Conservation (phyloP, 495 filamentous ascomycete species). For the Podospora anserina region DNA sequence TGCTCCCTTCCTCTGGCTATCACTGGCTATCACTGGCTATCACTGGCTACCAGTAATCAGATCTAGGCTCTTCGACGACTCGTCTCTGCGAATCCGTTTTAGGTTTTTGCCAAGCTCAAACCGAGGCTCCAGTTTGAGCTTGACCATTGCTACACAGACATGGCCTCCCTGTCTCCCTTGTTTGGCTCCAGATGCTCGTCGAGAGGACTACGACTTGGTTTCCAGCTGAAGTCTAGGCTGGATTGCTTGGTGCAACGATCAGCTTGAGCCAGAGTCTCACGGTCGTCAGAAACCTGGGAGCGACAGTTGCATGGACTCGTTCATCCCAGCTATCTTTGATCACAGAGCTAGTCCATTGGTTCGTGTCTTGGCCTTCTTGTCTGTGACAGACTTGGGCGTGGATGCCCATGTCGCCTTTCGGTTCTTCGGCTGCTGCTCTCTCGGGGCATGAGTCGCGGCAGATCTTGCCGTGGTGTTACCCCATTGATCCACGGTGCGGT, state of each 20-base stretch:
- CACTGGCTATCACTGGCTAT: background rate
- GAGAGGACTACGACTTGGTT: background rate
- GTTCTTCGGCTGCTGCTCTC: constrained; percentile 6
- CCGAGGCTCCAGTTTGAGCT: background rate
- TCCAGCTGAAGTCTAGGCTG: background rate
- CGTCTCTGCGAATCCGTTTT: background rate
- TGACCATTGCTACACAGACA: background rate
- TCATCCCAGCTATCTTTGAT: constrained; percentile 2
- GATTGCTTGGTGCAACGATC: constrained; percentile 5
- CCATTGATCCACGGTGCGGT: constrained; percentile 12
- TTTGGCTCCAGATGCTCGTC: background rate
- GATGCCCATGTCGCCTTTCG: constrained; percentile 4
- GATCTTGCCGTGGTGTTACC: constrained; percentile 10
- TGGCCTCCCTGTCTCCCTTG: constrained; percentile 5
- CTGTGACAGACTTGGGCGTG: constrained; percentile 4
- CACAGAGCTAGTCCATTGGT: background rate
- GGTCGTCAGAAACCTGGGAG: background rate
- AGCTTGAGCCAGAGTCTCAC: constrained; percentile 9
- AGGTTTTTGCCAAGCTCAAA: constrained; percentile 1
- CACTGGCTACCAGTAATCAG: background rate
- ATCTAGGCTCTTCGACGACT: background rate
- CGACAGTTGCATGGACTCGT: background rate
- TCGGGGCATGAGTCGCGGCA: constrained; percentile 24
- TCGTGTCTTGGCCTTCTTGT: background rate
- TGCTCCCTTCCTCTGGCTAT: background rate